Evolutionary conservation across 179 eudicot species (phyloP).

Genomic region (Beta lomatogona): DNA sequence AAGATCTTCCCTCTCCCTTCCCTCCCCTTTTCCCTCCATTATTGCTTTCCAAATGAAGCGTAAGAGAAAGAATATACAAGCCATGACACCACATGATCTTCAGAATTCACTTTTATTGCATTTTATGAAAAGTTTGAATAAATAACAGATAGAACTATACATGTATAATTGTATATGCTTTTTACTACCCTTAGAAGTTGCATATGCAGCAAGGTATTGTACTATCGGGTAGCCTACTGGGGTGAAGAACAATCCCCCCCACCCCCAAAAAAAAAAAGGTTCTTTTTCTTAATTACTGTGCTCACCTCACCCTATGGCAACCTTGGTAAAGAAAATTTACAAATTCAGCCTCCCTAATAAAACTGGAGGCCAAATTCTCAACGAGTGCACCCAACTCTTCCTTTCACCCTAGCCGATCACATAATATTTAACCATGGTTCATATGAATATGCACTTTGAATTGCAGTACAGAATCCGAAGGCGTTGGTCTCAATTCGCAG

Average conservation of each 20-base stretch:
- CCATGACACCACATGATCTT: too few species aligned
- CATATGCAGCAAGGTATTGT: conserved; percentile 13
- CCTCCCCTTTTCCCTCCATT: too few species aligned
- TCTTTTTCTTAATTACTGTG: neutral
- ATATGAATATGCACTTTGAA: neutral
- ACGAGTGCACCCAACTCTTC: neutral
- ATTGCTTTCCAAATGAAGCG: too few species aligned
- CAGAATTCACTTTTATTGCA: conserved; percentile 19
- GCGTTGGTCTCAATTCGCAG: neutral
- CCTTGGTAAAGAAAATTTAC: conserved; percentile 24
- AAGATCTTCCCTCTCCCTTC: too few species aligned
- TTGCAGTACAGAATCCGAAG: neutral
- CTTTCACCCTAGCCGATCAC: neutral
- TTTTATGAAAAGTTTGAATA: conserved; percentile 14
- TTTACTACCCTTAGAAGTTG: conserved; percentile 6
- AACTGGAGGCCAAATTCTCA: conserved; percentile 12
- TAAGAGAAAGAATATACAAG: too few species aligned
- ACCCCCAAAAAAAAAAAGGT: neutral
- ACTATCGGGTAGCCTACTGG: neutral
- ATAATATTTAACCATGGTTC: neutral
- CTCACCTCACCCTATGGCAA: neutral
- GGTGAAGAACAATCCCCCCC: neutral
- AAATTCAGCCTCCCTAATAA: conserved; percentile 27
- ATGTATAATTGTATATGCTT: conserved; percentile 6
- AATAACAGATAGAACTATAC: conserved; percentile 6